phyloP scores from a whole-genome alignment of 257 asterid species.

The Solanum sparsipilum region DNA sequence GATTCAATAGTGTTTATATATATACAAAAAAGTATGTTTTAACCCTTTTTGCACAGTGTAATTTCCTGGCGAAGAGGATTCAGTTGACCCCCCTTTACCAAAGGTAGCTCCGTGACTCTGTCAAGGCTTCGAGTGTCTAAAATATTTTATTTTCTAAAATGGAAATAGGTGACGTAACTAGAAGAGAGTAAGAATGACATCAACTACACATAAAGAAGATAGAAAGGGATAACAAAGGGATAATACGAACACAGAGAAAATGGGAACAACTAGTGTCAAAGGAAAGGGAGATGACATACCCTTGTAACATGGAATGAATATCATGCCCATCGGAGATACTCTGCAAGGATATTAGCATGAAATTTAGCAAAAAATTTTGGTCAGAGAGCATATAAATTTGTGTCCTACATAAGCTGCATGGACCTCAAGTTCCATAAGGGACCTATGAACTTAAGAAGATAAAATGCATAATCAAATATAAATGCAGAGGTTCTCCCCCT shows the following conservation, averaged over 20 bases:
- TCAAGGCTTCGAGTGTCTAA: not conserved
- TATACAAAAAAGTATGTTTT: no score
- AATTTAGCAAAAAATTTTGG: not conserved
- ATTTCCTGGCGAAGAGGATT: not conserved
- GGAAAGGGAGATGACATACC: conserved; percentile 26
- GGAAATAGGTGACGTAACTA: not conserved
- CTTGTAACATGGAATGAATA: conserved; percentile 92
- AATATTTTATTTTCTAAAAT: not conserved
- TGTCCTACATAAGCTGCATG: not conserved
- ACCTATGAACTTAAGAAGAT: not conserved
- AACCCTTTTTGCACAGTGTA: not conserved
- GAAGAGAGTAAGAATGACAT: not conserved
- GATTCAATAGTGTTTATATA: not conserved
- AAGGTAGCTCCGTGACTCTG: not conserved
- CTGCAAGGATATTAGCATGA: conserved; percentile 27
- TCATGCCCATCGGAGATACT: conserved; percentile 91
- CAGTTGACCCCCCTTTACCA: no score
- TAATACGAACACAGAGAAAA: not conserved
- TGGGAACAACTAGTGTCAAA: not conserved
- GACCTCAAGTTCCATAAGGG: not conserved
- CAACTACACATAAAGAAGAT: not conserved
- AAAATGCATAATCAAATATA: not conserved
- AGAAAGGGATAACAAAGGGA: not conserved
- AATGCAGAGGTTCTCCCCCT: not conserved
- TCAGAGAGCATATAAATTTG: not conserved